Evolutionary conservation across 192 early-diverging fungal species (phyloP).

Genomic region (Entomortierella lignicola): DNA sequence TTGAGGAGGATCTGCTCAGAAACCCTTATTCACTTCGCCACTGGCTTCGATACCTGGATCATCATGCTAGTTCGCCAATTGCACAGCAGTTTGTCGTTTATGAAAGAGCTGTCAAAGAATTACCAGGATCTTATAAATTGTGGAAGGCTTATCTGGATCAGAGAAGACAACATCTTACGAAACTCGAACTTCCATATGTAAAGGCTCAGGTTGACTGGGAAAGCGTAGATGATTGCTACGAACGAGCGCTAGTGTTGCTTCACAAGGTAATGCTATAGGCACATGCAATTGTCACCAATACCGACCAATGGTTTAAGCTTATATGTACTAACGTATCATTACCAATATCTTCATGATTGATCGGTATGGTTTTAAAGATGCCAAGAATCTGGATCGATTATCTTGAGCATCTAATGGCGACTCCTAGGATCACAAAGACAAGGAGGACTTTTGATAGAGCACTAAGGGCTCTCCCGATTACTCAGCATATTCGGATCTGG

Average conservation of each 20-base stretch:
- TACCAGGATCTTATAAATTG: slow-evolving; percentile 96
- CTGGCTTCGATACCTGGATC: slow-evolving; percentile 93
- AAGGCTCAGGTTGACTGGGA: slow-evolving; percentile 71
- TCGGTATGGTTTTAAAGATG: slow-evolving; percentile 62
- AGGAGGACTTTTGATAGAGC: slow-evolving; percentile 93
- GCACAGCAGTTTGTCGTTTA: slow-evolving; percentile 73
- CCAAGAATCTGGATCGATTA: slow-evolving; percentile 94
- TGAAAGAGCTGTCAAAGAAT: slow-evolving; percentile 86
- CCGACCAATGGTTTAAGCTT: background rate
- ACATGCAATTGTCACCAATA: background rate
- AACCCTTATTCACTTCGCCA: slow-evolving; percentile 76
- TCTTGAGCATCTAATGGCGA: slow-evolving; percentile 72
- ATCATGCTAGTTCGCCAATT: slow-evolving; percentile 71
- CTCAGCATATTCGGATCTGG: slow-evolving; percentile 95
- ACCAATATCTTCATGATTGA: background rate
- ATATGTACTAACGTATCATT: background rate
- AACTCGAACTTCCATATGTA: slow-evolving; percentile 62
- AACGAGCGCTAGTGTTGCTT: slow-evolving; percentile 87
- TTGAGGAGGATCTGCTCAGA: slow-evolving; percentile 77
- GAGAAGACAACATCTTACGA: slow-evolving; percentile 60
- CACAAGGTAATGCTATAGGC: slow-evolving; percentile 72
- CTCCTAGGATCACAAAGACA: slow-evolving; percentile 74
- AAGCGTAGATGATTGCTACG: slow-evolving; percentile 81
- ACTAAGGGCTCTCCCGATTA: slow-evolving; percentile 88
- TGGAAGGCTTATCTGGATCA: slow-evolving; percentile 91